Evolutionary conservation across 768 basidiomycete genomes (phyloP), one percentile per base, ranked within the genome.

Genomic region (Tulasnella sp.): DNA sequence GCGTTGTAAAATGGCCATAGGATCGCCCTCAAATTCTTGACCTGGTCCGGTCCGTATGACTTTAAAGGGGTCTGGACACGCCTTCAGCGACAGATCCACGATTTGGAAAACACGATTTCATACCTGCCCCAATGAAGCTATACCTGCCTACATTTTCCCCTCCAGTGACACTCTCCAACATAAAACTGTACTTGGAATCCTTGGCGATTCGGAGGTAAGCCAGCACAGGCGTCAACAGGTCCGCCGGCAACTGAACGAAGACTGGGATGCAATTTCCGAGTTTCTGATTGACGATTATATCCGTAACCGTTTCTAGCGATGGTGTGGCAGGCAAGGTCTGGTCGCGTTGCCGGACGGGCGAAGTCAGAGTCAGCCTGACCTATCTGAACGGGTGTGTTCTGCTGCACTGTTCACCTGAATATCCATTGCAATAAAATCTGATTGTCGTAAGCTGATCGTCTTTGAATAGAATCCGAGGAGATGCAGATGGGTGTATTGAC

Each of bases 111-210:
- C 31, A 76, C n/a, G 73, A 19, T 40, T 38, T 21, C 89, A 83
- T 84, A 97, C 97, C 95, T 85, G 96, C 92, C 52, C 98, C 98
- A 80, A 99, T 93, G 86, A 98, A 99, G 83, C 94, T 96, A 86
- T 97, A 99, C 76, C 98, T 91, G 44, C 94, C 96, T 73, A 97
- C 87, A 84, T 91, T 94, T 87, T 98, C 95, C 58, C 96, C 97
- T 39, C 90, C 93, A 39, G 95, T 88, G 68, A 99, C 93, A 71
- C 95, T 96, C 85, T 99, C 98, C 62, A 99, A 89, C 72, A 99
- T 86, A 85, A 99, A 99, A 84, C 94, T 96, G 87, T 97, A 94
- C 84, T 93, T 94, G 1, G 95, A 94, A 83, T 96, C 94, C 83
- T 96, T 93, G 18, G 97, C 92, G 81, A 99, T 89, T 79, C 95